Conservation (phyloP, 768 basidiomycete genomes). For the Boletus pseudopeckii region DNA sequence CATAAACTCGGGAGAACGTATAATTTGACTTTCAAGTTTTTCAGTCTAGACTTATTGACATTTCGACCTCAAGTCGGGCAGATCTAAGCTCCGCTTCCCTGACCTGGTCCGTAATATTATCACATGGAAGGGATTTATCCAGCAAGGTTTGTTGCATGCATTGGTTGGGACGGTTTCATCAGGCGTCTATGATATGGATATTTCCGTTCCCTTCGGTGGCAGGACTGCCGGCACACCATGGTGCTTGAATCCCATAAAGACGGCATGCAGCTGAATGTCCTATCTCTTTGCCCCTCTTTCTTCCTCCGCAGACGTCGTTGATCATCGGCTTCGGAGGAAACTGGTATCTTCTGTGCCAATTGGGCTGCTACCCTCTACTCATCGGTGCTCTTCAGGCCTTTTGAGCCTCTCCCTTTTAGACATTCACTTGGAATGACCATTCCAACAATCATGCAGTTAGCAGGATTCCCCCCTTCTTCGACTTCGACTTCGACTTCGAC, state of each 20-base stretch:
- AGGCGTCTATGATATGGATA: background rate
- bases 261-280: background rate
- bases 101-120: background rate
- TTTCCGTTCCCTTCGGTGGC: background rate
- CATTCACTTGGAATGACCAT: background rate
- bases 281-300: background rate
- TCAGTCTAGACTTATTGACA: background rate
- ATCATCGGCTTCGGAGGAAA: background rate
- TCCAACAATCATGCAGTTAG: conserved; percentile 6
- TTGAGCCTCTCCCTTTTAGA: too few species aligned
- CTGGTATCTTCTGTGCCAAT: background rate
- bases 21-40: background rate
- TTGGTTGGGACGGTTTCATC: background rate
- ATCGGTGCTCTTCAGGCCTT: background rate
- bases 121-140: too few species aligned
- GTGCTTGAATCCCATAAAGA: background rate
- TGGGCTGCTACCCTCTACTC: background rate
- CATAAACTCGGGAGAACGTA: background rate
- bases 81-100: background rate
- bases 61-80: background rate
- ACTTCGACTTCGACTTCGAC: background rate
- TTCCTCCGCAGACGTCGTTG: background rate
- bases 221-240: background rate
- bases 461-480: background rate
- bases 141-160: background rate